Evolutionary conservation across 441 rosid species (phyloP), one percentile per base, ranked within the genome.

Genomic region (Gossypium davidsonii): DNA sequence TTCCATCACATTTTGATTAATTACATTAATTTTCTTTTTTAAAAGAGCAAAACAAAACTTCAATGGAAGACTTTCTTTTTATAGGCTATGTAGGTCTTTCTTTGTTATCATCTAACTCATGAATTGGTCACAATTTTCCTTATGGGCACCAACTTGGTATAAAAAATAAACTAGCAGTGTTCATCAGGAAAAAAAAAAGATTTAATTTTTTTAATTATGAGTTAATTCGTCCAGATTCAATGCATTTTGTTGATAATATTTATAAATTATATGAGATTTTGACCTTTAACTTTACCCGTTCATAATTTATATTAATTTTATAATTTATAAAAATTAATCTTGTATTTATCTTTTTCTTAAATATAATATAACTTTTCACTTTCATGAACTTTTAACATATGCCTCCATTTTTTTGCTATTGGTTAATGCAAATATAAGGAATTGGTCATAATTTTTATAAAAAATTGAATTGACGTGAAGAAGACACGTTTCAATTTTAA

Each of bases 51-150:
- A 59, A 6, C 58, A 60, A 67, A 58, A 17, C 12, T 21, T 68
- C 77, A 17, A 7, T 52, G 18, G 49, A 55, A 59, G 62, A 73
- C 72, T 53, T 71, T 15, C 21, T 55, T 48, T 72, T 74, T 17
- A 69, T 10, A 72, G 74, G 79, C 62, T 15, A 34, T 12, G 34
- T 1, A 44, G 49, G 64, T 51, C 70, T 55, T 71, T 48, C 62
- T 11, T 46, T 42, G 71, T 74, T 75, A 48, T 59, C 74, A 17
- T 57, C 71, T 59, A 25, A 73, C 73, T 5, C 61, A 70, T 63
- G 44, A 73, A 65, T 12, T 42, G 73, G 74, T 60, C 59, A 44
- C 34, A 42, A 17, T 3, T 67, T 55, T 55, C 59, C 59, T 64
- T 57, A 11, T 21, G 15, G 68, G 56, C 10, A 42, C 42, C 9